Conservation (phyloP, 148 eudicot genomes). For the Vaccinium darrowii region DNA sequence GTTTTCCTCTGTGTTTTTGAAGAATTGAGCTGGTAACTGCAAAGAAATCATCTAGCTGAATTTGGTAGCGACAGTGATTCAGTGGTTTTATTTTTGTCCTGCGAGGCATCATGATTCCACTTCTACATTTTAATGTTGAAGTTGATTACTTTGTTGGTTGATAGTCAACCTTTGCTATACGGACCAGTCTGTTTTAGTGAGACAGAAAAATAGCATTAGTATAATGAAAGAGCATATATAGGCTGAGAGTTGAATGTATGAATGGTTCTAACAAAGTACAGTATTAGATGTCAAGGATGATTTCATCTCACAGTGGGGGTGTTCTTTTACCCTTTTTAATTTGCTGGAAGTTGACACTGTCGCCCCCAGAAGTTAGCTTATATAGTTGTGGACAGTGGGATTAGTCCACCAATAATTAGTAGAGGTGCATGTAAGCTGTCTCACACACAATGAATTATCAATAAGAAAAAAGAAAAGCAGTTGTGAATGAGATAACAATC, state of each 20-base stretch:
- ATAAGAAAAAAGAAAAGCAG: not conserved
- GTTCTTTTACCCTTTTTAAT: not conserved
- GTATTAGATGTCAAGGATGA: not conserved
- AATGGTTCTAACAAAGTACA: not conserved
- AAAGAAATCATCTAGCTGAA: not conserved
- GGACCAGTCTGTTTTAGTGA: not conserved
- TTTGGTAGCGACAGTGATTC: not conserved
- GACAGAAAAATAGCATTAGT: not conserved
- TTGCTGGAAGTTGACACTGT: not conserved
- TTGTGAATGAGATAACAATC: not conserved
- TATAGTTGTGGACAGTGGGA: not conserved
- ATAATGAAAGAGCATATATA: not conserved
- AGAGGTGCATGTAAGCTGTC: not conserved
- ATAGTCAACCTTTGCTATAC: not conserved
- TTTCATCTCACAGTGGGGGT: not conserved
- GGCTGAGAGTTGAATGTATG: not conserved
- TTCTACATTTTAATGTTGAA: not conserved
- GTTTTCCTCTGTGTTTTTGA: not conserved
- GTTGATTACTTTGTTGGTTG: not conserved
- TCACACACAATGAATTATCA: not conserved
- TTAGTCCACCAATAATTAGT: not conserved
- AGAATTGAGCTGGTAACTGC: not conserved
- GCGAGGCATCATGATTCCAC: not conserved
- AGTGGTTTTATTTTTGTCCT: not conserved
- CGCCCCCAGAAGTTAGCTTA: not conserved